phyloP scores from a whole-genome alignment of 2,329 filamentous ascomycete genomes.

The Pseudogymnoascus sp. region DNA sequence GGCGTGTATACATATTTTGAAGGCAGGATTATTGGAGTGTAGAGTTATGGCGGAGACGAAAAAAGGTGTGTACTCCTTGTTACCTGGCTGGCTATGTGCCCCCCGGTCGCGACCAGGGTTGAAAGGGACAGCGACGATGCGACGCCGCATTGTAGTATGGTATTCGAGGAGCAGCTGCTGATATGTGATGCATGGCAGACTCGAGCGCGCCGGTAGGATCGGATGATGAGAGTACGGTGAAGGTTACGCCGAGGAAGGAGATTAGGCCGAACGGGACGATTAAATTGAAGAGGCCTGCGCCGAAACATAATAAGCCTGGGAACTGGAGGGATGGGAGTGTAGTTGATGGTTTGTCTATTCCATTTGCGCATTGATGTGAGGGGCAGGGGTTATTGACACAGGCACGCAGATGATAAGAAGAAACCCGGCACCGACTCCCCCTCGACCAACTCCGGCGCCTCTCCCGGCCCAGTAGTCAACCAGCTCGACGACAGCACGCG shows the following conservation, averaged over 20 bases:
- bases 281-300: slow-evolving; percentile 54
- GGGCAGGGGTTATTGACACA: neutral
- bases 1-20: neutral
- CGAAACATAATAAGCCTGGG: slow-evolving; percentile 57
- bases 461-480: slow-evolving; percentile 51
- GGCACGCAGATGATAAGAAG: slow-evolving; percentile 44
- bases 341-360: slow-evolving; percentile 44
- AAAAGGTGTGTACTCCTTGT: neutral
- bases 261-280: slow-evolving; percentile 39
- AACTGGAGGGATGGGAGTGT: slow-evolving; percentile 64
- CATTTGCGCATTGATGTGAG: neutral
- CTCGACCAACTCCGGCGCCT: slow-evolving; percentile 34
- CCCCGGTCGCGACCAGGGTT: neutral
- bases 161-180: neutral
- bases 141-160: neutral
- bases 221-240: slow-evolving; percentile 53
- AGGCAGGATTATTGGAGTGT: neutral
- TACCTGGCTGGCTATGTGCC: neutral
- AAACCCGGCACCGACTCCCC: slow-evolving; percentile 34
- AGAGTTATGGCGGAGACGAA: neutral
- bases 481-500: slow-evolving; percentile 67
- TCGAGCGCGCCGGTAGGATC: slow-evolving; percentile 13
- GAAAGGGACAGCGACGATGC: neutral
- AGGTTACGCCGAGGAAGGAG: slow-evolving; percentile 47
- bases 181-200: neutral